A percentile compares a stretch with the other conserved stretches of the same genome.
phyloP scores from a whole-genome alignment of 257 asterid genomes.

The Solanum clarkiae region DNA sequence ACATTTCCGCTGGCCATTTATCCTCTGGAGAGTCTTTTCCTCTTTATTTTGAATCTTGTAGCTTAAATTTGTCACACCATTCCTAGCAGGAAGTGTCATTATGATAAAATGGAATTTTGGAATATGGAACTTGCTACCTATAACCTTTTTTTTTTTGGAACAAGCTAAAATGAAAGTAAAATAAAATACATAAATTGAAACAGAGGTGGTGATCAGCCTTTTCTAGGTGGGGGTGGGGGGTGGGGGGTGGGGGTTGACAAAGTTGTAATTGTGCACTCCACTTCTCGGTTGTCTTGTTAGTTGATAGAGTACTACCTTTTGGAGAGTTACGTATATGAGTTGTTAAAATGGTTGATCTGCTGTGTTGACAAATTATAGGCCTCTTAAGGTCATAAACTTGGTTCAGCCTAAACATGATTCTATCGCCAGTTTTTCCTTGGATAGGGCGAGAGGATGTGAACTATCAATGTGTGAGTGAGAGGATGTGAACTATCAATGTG shows the following conservation, averaged over 20 bases:
- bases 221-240: neutral
- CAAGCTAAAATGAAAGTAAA: neutral
- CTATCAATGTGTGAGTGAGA: neutral
- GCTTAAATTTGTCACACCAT: neutral
- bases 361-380: neutral
- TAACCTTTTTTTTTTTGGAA: neutral
- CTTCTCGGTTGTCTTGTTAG: neutral
- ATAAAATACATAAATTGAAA: neutral
- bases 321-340: neutral
- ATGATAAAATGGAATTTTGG: neutral
- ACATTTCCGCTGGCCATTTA: too few relatives aligned
- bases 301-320: neutral
- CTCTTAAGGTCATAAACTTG: neutral
- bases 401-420: neutral
- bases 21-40: too few relatives aligned
- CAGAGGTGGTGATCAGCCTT: neutral
- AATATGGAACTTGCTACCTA: neutral
- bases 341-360: neutral
- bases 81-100: neutral
- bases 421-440: neutral
- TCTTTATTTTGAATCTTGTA: neutral
- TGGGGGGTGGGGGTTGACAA: neutral
- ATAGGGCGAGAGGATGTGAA: neutral
- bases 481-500: neutral
- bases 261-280: neutral